phyloP scores from a whole-genome alignment of 1,284 basidiomycete species.

The Cryptococcus sp. region DNA sequence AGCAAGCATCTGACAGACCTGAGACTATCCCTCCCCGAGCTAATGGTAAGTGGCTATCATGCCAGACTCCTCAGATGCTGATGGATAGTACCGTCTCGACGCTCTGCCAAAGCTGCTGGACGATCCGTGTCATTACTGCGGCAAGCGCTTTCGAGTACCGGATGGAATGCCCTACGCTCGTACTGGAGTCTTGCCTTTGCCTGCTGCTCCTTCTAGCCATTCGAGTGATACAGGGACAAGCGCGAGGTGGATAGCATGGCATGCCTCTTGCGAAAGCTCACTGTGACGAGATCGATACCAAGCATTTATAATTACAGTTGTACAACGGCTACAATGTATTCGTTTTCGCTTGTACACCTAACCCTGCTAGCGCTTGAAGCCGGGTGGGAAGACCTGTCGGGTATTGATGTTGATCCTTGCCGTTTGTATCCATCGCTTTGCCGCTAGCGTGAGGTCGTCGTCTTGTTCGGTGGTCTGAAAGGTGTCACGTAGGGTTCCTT shows the following conservation, averaged over 20 bases:
- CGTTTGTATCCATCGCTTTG: conserved; percentile 51
- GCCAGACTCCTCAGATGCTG: neutral
- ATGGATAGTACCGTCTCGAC: conserved; percentile 11
- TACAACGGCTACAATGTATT: no score
- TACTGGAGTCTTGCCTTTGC: conserved; percentile 9
- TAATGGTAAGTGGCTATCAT: no score
- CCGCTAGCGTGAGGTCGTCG: conserved; percentile 46
- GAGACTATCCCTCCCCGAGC: conserved; percentile 9
- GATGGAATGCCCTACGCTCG: conserved; percentile 11
- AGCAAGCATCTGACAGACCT: conserved; percentile 11
- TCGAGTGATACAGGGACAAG: no score
- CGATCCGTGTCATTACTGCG: conserved; percentile 13
- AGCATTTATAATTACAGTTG: no score
- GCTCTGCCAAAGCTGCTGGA: conserved; percentile 2
- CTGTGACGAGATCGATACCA: neutral
- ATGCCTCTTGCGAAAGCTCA: conserved; percentile 12
- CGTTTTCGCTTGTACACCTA: no score
- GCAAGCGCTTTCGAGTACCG: conserved; percentile 6
- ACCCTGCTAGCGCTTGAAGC: conserved; percentile 19
- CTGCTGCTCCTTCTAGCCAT: no score
- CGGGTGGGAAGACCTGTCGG: conserved; percentile 59
- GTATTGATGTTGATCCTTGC: conserved; percentile 77
- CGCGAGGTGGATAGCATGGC: conserved; percentile 22
- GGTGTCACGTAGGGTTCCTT: conserved; percentile 65
- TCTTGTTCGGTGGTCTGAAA: conserved; percentile 43